phyloP scores from a whole-genome alignment of 139 green algal genomes.

The Penium margaritaceum region DNA sequence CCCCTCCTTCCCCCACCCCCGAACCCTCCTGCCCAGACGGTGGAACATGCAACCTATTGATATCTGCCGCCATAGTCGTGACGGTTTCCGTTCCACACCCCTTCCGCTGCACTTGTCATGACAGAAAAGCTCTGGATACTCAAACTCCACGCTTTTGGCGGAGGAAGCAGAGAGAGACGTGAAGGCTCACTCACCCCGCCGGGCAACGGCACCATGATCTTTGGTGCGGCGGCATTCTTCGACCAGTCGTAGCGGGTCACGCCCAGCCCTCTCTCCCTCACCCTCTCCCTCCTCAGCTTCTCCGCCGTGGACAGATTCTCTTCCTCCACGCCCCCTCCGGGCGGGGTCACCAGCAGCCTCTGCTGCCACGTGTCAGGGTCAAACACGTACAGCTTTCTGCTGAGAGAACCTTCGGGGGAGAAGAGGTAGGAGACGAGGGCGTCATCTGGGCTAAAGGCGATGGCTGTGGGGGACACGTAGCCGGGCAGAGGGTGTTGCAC shows the following conservation, averaged over 20 bases:
- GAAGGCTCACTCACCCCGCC: conserved; percentile 41
- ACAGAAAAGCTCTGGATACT: too few species aligned
- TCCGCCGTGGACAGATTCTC: conserved; percentile 36
- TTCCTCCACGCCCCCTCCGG: conserved; percentile 41
- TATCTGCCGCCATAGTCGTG: too few species aligned
- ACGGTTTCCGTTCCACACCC: too few species aligned
- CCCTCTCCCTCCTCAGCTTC: conserved; percentile 41
- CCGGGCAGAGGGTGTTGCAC: conserved; percentile 37
- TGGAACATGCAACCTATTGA: too few species aligned
- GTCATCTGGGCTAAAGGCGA: conserved; percentile 37
- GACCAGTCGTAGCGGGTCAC: conserved; percentile 49
- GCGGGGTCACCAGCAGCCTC: conserved; percentile 36
- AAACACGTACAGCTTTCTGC: conserved; percentile 36
- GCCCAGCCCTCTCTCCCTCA: conserved; percentile 39
- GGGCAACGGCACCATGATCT: conserved; percentile 42
- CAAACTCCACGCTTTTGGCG: too few species aligned
- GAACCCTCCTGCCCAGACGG: too few species aligned
- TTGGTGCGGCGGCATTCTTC: conserved; percentile 13
- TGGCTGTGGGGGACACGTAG: conserved; percentile 29
- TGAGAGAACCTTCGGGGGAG: conserved; percentile 36
- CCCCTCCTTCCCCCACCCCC: too few species aligned
- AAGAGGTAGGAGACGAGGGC: conserved; percentile 31
- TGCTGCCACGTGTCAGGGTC: conserved; percentile 26
- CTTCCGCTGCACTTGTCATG: too few species aligned
- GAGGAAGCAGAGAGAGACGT: too few species aligned